Evolutionary conservation across 148 eudicot genomes (phyloP).

Genomic region (Vaccinium corymbosum): DNA sequence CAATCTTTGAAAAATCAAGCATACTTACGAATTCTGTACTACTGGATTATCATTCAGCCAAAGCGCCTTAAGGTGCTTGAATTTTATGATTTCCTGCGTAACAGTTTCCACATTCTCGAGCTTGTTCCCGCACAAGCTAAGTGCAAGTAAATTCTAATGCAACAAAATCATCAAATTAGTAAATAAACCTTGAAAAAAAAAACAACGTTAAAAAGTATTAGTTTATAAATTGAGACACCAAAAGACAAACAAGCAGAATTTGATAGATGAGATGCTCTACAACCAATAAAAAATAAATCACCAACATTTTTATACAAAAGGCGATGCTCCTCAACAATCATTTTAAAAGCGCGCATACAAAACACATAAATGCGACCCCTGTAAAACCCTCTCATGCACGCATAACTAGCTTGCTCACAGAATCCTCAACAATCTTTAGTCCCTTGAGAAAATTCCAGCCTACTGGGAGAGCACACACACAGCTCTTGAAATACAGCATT

Average conservation of each 20-base stretch:
- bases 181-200: neutral
- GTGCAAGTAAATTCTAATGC: constrained; percentile 67
- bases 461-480: neutral
- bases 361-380: neutral
- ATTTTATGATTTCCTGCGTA: constrained; percentile 47
- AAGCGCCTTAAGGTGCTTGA: constrained; percentile 76
- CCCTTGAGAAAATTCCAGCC: neutral
- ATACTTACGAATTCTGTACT: constrained; percentile 51
- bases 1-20: neutral
- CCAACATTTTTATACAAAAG: neutral
- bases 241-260: neutral
- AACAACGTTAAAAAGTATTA: neutral
- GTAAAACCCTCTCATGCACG: neutral
- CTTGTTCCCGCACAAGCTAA: constrained; percentile 81
- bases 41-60: constrained; percentile 87
- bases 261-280: neutral
- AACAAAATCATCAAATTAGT: constrained; percentile 5
- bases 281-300: neutral
- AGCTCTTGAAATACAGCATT: neutral
- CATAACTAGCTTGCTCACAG: neutral
- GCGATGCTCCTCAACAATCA: neutral
- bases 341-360: neutral
- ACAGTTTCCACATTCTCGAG: constrained; percentile 48
- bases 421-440: constrained; percentile 5
- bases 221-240: neutral